Conservation (phyloP, 768 basidiomycete species). For the Galerina sulciceps region DNA sequence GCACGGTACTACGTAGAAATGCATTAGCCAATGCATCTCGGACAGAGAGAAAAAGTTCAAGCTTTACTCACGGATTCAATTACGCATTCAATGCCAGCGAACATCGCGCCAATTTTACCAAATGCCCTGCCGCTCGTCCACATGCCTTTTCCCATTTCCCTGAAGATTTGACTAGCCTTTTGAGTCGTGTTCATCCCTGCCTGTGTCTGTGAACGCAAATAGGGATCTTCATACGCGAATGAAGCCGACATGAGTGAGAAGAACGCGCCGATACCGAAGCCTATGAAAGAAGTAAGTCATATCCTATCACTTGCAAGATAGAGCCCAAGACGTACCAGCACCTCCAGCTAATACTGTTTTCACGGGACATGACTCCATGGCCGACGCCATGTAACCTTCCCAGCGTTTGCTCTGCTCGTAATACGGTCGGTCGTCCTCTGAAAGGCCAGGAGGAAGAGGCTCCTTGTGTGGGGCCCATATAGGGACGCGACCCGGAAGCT, state of each 20-base stretch:
- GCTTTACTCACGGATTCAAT: slow-evolving; percentile 81
- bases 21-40: neutral
- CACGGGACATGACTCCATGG: slow-evolving; percentile 84
- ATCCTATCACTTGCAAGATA: neutral
- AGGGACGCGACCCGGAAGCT: slow-evolving; percentile 62
- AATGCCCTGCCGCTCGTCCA: slow-evolving; percentile 90
- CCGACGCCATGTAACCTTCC: slow-evolving; percentile 69
- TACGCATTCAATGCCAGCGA: slow-evolving; percentile 94
- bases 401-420: slow-evolving; percentile 76
- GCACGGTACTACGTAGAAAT: slow-evolving; percentile 77
- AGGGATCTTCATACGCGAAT: slow-evolving; percentile 94
- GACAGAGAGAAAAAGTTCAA: neutral
- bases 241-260: slow-evolving; percentile 96
- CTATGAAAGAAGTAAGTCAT: slow-evolving; percentile 39
- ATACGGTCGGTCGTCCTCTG: slow-evolving; percentile 76
- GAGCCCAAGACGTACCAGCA: slow-evolving; percentile 61
- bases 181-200: slow-evolving; percentile 64
- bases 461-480: slow-evolving; percentile 86
- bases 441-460: slow-evolving; percentile 82
- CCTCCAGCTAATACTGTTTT: slow-evolving; percentile 84
- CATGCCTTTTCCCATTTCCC: slow-evolving; percentile 95
- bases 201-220: slow-evolving; percentile 67
- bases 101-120: slow-evolving; percentile 91
- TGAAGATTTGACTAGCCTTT: slow-evolving; percentile 85
- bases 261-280: slow-evolving; percentile 92